Evolutionary conservation across 352 stramenopile genomes (phyloP).

Genomic region (Phytophthora europaea): DNA sequence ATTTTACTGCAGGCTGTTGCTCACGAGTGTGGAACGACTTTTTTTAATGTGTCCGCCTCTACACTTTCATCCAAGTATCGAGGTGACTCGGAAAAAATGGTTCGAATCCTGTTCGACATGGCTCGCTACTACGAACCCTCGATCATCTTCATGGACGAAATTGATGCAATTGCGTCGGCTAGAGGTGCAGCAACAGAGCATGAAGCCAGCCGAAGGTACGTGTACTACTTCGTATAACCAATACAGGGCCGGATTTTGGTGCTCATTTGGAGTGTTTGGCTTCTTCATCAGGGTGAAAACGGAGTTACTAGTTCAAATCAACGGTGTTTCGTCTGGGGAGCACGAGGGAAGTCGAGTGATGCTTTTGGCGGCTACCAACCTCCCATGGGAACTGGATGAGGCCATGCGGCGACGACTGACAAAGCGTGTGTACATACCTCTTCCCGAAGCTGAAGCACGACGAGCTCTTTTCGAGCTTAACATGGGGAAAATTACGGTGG

Average conservation of each 20-base stretch:
- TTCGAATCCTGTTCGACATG: slow-evolving; percentile 98
- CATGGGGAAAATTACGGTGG: slow-evolving; percentile 79
- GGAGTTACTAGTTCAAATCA: slow-evolving; percentile 98
- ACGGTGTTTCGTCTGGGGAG: slow-evolving; percentile 88
- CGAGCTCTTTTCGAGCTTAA: slow-evolving; percentile 84
- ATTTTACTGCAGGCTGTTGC: slow-evolving; percentile 75
- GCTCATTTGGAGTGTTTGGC: background rate
- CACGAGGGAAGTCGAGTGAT: slow-evolving; percentile 77
- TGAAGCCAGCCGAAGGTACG: slow-evolving; percentile 82
- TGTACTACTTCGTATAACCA: background rate
- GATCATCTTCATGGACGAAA: slow-evolving; percentile 99
- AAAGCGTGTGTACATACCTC: slow-evolving; percentile 94
- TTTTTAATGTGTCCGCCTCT: slow-evolving; percentile 98
- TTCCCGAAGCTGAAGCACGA: slow-evolving; percentile 65
- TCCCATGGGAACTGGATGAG: slow-evolving; percentile 98
- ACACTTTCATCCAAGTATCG: slow-evolving; percentile 95
- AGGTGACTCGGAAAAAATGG: slow-evolving; percentile 96
- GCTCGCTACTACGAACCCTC: slow-evolving; percentile 97
- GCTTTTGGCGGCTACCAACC: slow-evolving; percentile 96
- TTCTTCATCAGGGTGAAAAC: slow-evolving; percentile 92
- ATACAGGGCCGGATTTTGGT: background rate
- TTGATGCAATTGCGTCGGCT: slow-evolving; percentile 93
- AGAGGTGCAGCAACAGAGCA: slow-evolving; percentile 84
- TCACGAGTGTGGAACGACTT: slow-evolving; percentile 97
- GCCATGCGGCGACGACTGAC: slow-evolving; percentile 96